These are phyloP conservation scores for Daldinia grandis DNA, from an alignment of 495 filamentous ascomycete species.

Conservation along the genomic window DNA sequence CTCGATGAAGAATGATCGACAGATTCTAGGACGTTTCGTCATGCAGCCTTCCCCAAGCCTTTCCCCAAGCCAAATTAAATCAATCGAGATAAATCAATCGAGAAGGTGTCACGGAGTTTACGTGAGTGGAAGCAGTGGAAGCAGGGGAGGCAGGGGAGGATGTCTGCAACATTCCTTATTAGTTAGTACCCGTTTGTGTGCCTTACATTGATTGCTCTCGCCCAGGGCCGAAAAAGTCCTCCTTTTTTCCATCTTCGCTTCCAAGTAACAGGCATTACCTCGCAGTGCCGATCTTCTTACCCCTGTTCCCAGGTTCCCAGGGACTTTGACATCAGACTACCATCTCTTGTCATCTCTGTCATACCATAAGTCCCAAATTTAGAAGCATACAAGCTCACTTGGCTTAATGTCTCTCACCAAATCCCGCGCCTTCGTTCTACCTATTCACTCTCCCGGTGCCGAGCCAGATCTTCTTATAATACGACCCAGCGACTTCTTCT, in stretches of 20 bases:
- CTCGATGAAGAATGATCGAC: constrained; percentile 22
- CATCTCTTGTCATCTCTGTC: constrained; percentile 15
- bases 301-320: constrained; percentile 2
- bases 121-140: constrained; percentile 15
- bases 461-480: background rate
- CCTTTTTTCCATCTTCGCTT: constrained; percentile 11
- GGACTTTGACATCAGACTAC: constrained; percentile 28
- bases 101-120: constrained; percentile 36
- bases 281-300: constrained; percentile 20
- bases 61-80: constrained; percentile 9
- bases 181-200: constrained; percentile 19
- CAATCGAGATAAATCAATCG: constrained; percentile 5
- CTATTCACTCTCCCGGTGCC: background rate
- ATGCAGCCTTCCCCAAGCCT: constrained; percentile 25
- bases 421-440: background rate
- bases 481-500: constrained; percentile 10
- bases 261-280: constrained; percentile 25
- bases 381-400: constrained; percentile 26
- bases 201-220: constrained; percentile 33
- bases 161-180: constrained; percentile 30
- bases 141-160: constrained; percentile 11
- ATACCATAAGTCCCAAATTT: constrained; percentile 30
- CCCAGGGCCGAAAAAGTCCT: background rate
- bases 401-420: constrained; percentile 30
- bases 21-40: background rate